Evolutionary conservation across 1,284 basidiomycete species (phyloP).

Genomic region (Coriolopsis trogii): DNA sequence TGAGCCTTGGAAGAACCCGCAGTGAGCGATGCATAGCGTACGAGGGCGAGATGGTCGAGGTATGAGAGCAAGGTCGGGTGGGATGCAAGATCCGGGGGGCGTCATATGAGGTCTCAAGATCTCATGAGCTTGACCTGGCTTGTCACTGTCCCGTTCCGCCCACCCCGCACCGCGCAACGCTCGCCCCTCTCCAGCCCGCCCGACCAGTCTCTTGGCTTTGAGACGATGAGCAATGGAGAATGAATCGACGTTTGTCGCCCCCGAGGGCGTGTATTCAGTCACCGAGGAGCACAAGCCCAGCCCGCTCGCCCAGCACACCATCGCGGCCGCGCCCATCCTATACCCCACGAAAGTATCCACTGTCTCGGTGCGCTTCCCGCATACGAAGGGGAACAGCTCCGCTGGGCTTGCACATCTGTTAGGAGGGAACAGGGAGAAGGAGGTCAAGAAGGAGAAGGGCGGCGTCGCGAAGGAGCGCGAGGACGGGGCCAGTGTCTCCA

Average conservation of each 20-base stretch:
- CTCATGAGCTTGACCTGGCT: conserved; percentile 20
- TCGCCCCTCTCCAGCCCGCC: conserved; percentile 9
- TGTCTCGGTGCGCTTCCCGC: conserved; percentile 64
- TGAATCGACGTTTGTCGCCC: conserved; percentile 81
- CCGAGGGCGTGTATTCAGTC: conserved; percentile 84
- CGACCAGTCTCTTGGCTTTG: conserved; percentile 12
- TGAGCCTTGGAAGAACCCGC: conserved; percentile 13
- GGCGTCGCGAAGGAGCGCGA: conserved; percentile 42
- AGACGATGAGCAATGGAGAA: conserved; percentile 62
- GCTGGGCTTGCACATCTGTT: conserved; percentile 71
- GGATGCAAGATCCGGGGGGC: conserved; percentile 24
- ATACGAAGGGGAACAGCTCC: conserved; percentile 52
- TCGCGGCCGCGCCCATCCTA: conserved; percentile 47
- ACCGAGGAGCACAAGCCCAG: conserved; percentile 82
- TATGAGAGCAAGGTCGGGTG: conserved; percentile 15
- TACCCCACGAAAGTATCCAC: conserved; percentile 68
- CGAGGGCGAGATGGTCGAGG: conserved; percentile 31
- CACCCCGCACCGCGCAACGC: conserved; percentile 9
- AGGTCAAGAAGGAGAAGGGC: conserved; percentile 51
- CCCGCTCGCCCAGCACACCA: conserved; percentile 47
- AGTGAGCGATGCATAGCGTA: conserved; percentile 19
- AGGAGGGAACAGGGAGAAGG: conserved; percentile 59
- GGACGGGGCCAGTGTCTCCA: conserved; percentile 74
- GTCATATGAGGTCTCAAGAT: conserved; percentile 22
- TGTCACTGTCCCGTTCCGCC: conserved; percentile 12